Evolutionary conservation across 2,329 filamentous ascomycete genomes (phyloP), one percentile per base, ranked within the genome.

Genomic region (Onygena corvina): DNA sequence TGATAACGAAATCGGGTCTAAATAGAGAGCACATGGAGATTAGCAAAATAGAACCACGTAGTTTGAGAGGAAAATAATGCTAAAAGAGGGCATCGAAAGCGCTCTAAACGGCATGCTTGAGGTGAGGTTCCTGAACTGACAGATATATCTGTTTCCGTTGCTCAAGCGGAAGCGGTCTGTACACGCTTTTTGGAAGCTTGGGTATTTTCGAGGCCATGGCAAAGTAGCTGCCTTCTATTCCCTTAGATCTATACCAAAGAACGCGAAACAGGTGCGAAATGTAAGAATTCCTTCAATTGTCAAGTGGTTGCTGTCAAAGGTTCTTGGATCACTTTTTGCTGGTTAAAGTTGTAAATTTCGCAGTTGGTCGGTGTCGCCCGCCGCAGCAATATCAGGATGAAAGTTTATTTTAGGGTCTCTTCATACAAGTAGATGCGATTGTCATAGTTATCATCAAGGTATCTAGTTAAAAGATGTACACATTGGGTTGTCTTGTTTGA

Each of bases 1-100:
- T 82, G 61, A 96, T 73, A 56, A 80, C 78, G 70, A 93, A 86
- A 62, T 83, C 80, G 47, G 90, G 90, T 52, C 89, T 94, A 61
- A 25, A 29, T 47, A 27, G 20, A 44, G n/a, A 20, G 33, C 29
- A 20, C n/a, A n/a, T n/a, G n/a, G n/a, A n/a, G 6, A 29, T 29
- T 42, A 46, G 27, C 25, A 45, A 45, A 35, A 25, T 33, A 12
- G 25, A 20, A 20, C n/a, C n/a, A n/a, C n/a, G n/a, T n/a, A n/a
- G n/a, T n/a, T n/a, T n/a, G n/a, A n/a, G n/a, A n/a, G n/a, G n/a
- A n/a, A 31, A 23, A 31, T 12, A 18, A 11, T 1, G 3, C 12
- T 5, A 9, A 31, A 46, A 23, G 30, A 18, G 33, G 6, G 16
- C 7, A 14, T 31, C 25, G n/a, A 20, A 33, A 4, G n/a, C 5